Conservation (phyloP, 371 early-diverging fungal genomes). For the Coemansia sp. region DNA sequence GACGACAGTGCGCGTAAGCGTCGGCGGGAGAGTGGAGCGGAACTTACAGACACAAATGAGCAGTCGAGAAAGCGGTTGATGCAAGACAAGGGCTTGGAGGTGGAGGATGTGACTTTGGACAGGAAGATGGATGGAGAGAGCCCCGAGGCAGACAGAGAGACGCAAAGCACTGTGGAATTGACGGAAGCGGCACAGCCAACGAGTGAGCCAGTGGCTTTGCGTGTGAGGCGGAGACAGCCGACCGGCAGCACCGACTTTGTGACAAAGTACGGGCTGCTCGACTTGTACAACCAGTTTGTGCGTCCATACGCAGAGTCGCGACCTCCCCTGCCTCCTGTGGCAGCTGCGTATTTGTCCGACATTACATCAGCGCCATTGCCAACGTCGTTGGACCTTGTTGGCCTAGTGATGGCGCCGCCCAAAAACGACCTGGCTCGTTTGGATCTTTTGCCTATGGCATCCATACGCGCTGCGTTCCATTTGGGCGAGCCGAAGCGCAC, state of each 20-base stretch:
- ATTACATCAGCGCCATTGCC: constrained; percentile 6
- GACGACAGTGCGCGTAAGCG: constrained; percentile 7
- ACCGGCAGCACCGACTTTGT: constrained; percentile 44
- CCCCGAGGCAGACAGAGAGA: too few relatives aligned
- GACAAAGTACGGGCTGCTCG: constrained; percentile 22
- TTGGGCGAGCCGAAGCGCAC: constrained; percentile 15
- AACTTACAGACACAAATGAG: background rate
- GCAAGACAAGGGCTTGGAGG: too few relatives aligned
- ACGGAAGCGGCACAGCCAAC: background rate
- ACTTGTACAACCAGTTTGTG: constrained; percentile 37
- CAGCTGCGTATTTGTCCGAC: constrained; percentile 30
- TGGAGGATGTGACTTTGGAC: too few relatives aligned
- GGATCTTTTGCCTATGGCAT: constrained; percentile 33
- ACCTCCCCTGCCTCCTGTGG: constrained; percentile 31
- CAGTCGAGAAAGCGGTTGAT: too few relatives aligned
- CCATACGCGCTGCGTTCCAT: constrained; percentile 29
- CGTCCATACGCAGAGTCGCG: constrained; percentile 29
- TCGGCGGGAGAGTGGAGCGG: constrained; percentile 7
- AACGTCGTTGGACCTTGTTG: constrained; percentile 19
- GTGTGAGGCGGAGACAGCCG: constrained; percentile 15
- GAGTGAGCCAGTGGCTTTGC: background rate
- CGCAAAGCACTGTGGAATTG: background rate
- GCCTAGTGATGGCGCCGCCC: constrained; percentile 41
- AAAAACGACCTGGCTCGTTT: constrained; percentile 38
- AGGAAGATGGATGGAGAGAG: too few relatives aligned